These are phyloP conservation scores for Glomus cerebriforme DNA, from an alignment of 192 early-diverging fungal species.

Conservation along the genomic window DNA sequence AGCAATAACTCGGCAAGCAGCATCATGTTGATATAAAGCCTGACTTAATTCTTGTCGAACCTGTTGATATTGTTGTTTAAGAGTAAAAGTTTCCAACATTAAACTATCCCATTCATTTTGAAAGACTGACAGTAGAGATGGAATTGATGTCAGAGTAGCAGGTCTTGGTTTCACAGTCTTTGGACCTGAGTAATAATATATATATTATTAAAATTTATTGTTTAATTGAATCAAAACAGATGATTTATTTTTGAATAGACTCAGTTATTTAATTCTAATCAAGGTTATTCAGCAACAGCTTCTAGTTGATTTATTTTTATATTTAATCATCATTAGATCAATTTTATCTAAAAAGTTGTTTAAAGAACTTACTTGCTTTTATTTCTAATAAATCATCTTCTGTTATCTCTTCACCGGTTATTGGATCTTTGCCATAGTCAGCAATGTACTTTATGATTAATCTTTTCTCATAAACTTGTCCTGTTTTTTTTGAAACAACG, in stretches of 20 bases:
- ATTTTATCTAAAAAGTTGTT: not conserved
- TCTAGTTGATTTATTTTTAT: slow-evolving; percentile 8
- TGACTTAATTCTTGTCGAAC: slow-evolving; percentile 91
- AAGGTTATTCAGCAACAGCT: slow-evolving; percentile 13
- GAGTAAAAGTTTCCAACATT: slow-evolving; percentile 90
- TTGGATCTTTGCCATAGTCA: slow-evolving; percentile 82
- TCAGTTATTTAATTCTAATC: slow-evolving; percentile 1
- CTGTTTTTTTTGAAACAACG: slow-evolving; percentile 84
- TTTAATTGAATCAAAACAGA: not conserved
- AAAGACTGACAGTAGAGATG: slow-evolving; percentile 80
- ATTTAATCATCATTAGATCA: not conserved
- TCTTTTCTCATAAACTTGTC: slow-evolving; percentile 85
- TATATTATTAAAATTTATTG: not conserved
- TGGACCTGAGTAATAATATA: slow-evolving; percentile 45
- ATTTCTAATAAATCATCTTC: slow-evolving; percentile 75
- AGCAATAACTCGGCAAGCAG: slow-evolving; percentile 92
- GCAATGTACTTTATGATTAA: slow-evolving; percentile 86
- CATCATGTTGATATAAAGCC: slow-evolving; percentile 96
- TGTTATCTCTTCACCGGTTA: slow-evolving; percentile 69
- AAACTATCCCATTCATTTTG: slow-evolving; percentile 98
- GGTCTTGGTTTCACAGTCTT: slow-evolving; percentile 82
- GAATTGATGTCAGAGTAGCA: slow-evolving; percentile 89
- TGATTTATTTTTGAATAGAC: not conserved
- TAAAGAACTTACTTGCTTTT: slow-evolving; percentile 57
- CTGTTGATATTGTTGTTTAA: slow-evolving; percentile 91